Evolutionary conservation across 805 yeast species (phyloP).

Genomic region (Komagataella ulmi): DNA sequence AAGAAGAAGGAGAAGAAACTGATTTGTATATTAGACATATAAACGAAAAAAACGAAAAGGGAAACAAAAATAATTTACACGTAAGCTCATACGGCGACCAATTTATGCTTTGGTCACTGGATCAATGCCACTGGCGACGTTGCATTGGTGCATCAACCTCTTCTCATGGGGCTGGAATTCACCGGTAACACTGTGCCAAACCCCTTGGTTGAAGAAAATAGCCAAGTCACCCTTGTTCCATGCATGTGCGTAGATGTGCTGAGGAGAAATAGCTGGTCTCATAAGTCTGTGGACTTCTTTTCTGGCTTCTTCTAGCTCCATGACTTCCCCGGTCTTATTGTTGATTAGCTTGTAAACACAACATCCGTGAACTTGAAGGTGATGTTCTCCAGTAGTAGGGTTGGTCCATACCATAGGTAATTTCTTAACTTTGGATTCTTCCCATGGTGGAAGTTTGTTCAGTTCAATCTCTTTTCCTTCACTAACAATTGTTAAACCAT

Average conservation of each 20-base stretch:
- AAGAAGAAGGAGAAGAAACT: not conserved
- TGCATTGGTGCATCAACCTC: constrained; percentile 88
- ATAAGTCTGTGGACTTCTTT: constrained; percentile 55
- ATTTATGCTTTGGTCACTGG: constrained; percentile 23
- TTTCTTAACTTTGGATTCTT: constrained; percentile 58
- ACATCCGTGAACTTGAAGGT: constrained; percentile 81
- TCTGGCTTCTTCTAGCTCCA: constrained; percentile 64
- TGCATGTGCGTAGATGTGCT: constrained; percentile 63
- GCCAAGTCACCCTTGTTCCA: constrained; percentile 82
- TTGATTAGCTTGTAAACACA: constrained; percentile 56
- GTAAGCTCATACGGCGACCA: not conserved
- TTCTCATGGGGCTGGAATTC: constrained; percentile 69
- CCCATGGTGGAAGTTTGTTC: constrained; percentile 74
- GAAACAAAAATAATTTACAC: not conserved
- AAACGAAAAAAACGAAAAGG: not conserved
- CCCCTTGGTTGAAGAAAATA: constrained; percentile 79
- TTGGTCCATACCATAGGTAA: constrained; percentile 89
- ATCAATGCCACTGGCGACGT: constrained; percentile 71
- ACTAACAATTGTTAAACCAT: constrained; percentile 75
- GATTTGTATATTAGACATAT: not conserved
- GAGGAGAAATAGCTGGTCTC: constrained; percentile 78
- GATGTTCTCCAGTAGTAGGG: constrained; percentile 73
- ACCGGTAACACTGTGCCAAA: constrained; percentile 88
- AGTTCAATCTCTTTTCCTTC: constrained; percentile 62
- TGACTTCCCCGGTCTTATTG: constrained; percentile 40